Base-by-base conservation (phyloP, 2,329 filamentous ascomycete genomes). In the Aspergillus puulaauensis region DNA sequence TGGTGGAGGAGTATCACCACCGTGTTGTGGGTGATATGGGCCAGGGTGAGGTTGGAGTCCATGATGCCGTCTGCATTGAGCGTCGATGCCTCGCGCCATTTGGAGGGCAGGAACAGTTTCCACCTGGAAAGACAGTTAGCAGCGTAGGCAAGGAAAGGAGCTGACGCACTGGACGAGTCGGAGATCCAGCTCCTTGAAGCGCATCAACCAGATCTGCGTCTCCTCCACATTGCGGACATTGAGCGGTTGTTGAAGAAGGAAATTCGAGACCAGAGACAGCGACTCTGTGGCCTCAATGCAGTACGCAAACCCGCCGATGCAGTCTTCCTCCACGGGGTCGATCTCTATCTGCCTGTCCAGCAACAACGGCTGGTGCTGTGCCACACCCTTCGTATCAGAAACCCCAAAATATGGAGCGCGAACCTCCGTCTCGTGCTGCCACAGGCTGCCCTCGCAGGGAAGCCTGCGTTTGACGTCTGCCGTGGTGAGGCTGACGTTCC, bases 1-100 rank as follows among this genome's bases (percentile, higher is more conserved):
- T 82, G 79, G 53, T 82, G 80, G 0, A 82, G 65, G 0, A 82
- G 66, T 9, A 82, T 80, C 59, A 80, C 79, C 0, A 79, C 79
- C 0, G 79, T 77, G 55, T 82, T 82, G 47, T 82, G 80, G 0
- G 78, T 82, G 4, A 80, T 71, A 40, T 82, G 79, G 0, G 80
- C 80, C 9, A 31, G 9, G 3, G 27, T 31, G 27, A 31, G 27
- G 27, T 31, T 31, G 8, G 27, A 31, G 27, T 82, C 80, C 71
- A 80, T 80, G 27, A 66, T 58, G 2, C 65, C 62, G 24, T 67
- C 60, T 4, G 23, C 44, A 45, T 79, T 77, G 2, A 77, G 62
- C 0, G 72, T 70, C 11, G 59, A 72, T 7, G 72, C 70, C 15
- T 71, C 66, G 44, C 65, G 63, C 69, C 69, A 72, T 51, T 72